Evolutionary conservation across 805 yeast species (phyloP).

Genomic region (Jamesozyma piceae): DNA sequence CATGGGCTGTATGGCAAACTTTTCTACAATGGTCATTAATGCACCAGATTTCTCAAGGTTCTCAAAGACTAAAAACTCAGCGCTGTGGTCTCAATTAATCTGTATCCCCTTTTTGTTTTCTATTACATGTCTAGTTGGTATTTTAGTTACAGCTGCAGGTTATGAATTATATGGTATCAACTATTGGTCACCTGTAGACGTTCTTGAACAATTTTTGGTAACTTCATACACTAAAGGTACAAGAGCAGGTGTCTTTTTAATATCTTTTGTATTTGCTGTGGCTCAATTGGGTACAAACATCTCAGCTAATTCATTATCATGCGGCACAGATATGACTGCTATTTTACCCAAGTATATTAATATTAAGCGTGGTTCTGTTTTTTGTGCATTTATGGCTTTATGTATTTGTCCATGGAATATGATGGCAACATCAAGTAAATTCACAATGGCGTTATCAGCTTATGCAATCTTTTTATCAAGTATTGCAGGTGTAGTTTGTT

Average conservation of each 20-base stretch:
- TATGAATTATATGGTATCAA: slow-evolving; percentile 33
- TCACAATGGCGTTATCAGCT: slow-evolving; percentile 72
- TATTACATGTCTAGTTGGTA: slow-evolving; percentile 68
- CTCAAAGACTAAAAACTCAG: slow-evolving; percentile 41
- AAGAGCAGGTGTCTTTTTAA: slow-evolving; percentile 68
- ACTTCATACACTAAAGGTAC: slow-evolving; percentile 37
- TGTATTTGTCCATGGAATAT: slow-evolving; percentile 81
- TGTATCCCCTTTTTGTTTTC: slow-evolving; percentile 66
- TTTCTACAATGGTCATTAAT: slow-evolving; percentile 69
- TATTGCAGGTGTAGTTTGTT: slow-evolving; percentile 66
- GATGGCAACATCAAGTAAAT: slow-evolving; percentile 56
- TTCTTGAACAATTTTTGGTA: slow-evolving; percentile 39
- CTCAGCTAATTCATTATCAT: slow-evolving; percentile 60
- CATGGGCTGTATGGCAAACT: slow-evolving; percentile 71
- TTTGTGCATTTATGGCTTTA: slow-evolving; percentile 64
- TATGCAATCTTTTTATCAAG: slow-evolving; percentile 80
- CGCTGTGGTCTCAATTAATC: slow-evolving; percentile 43
- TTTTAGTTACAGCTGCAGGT: slow-evolving; percentile 66
- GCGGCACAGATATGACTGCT: slow-evolving; percentile 69
- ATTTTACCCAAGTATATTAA: slow-evolving; percentile 52
- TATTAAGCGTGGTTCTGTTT: slow-evolving; percentile 72
- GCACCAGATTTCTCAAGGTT: slow-evolving; percentile 79
- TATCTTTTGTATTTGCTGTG: slow-evolving; percentile 61
- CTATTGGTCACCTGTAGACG: slow-evolving; percentile 46
- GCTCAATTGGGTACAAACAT: slow-evolving; percentile 76